phyloP scores from a whole-genome alignment of 2,329 filamentous ascomycete genomes.

The Sarocladium oryzae region DNA sequence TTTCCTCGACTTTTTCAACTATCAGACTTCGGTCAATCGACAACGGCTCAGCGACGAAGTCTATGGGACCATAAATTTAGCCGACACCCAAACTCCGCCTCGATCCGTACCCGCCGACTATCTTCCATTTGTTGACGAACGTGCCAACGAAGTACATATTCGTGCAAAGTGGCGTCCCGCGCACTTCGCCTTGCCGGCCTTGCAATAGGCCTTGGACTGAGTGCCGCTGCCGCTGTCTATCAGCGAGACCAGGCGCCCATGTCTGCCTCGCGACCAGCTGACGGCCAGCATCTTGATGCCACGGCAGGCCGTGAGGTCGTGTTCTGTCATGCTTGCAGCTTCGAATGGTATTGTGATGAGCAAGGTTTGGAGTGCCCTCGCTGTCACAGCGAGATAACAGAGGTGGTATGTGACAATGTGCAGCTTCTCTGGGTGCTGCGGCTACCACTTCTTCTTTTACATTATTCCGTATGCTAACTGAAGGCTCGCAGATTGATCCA shows the following conservation, averaged over 20 bases:
- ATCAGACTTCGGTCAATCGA: background rate
- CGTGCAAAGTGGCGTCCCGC: constrained; percentile 48
- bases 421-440: background rate
- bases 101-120: background rate
- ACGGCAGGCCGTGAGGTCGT: constrained; percentile 60
- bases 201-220: constrained; percentile 51
- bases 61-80: background rate
- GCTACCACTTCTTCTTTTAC: constrained; percentile 13
- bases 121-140: background rate
- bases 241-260: constrained; percentile 30
- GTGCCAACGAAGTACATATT: constrained; percentile 1
- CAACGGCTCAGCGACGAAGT: background rate
- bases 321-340: constrained; percentile 74
- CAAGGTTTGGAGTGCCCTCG: constrained; percentile 64
- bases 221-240: constrained; percentile 46
- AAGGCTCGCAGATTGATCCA: constrained; percentile 37
- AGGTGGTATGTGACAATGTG: constrained; percentile 62
- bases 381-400: constrained; percentile 74
- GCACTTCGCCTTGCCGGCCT: constrained; percentile 48
- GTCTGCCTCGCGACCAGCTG: constrained; percentile 22
- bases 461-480: constrained; percentile 15
- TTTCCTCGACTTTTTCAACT: background rate
- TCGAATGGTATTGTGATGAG: constrained; percentile 75
- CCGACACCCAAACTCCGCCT: constrained; percentile 7
- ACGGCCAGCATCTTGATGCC: constrained; percentile 41